A percentile compares a stretch with the other conserved stretches of the same genome.
Evolutionary conservation across 2,329 filamentous ascomycete genomes (phyloP).

Genomic region (Cercospora sp.): DNA sequence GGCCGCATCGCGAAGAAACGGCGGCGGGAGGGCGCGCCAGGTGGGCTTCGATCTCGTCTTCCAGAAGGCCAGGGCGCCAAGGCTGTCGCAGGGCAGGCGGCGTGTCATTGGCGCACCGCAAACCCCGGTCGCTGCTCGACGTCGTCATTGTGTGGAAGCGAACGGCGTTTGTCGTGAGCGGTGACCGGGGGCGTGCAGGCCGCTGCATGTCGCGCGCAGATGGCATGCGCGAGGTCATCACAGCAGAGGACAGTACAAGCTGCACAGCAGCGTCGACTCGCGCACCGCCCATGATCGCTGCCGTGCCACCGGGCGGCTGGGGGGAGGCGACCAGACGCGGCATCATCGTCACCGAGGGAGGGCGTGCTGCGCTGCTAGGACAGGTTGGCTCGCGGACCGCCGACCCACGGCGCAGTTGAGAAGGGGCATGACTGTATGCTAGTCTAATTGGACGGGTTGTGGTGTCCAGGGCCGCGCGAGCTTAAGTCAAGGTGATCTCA

Average conservation of each 20-base stretch:
- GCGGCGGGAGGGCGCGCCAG: constrained; percentile 1
- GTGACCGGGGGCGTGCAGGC: not conserved
- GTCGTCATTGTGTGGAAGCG: not conserved
- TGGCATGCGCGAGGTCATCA: not conserved
- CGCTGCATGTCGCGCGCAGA: not conserved
- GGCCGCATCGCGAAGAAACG: constrained; percentile 12
- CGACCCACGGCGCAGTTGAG: constrained; percentile 9
- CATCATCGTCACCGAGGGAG: not conserved
- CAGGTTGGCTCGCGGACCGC: not conserved
- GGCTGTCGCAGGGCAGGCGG: not conserved
- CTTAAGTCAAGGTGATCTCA: constrained; percentile 17
- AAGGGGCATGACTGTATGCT: constrained; percentile 8
- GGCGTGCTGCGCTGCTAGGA: not conserved
- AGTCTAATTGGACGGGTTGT: constrained; percentile 5
- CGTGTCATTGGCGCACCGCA: not conserved
- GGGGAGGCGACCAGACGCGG: not conserved
- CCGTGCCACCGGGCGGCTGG: not conserved
- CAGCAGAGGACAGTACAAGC: not conserved
- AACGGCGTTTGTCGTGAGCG: constrained; percentile 2
- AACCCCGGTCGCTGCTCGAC: not conserved
- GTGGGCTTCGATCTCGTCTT: constrained; percentile 9
- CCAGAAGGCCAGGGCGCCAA: constrained; percentile 7
- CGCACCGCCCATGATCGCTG: not conserved
- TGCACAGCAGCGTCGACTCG: not conserved
- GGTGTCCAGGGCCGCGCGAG: constrained; percentile 6